Evolutionary conservation across 495 filamentous ascomycete genomes (phyloP).

Genomic region (Bryoglossum gracile): DNA sequence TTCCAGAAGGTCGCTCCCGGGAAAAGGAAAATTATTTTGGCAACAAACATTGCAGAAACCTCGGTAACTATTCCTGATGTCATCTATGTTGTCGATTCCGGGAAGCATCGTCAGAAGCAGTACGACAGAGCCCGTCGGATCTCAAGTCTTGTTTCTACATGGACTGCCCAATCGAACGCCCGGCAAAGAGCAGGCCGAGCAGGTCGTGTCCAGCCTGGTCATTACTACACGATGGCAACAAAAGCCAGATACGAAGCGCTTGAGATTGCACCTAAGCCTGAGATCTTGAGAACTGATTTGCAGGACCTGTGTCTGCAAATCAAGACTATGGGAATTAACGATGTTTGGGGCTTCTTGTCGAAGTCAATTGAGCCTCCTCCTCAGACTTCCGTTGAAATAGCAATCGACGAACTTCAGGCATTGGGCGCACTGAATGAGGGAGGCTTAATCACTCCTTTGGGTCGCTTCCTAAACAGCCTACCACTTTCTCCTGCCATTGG

Average conservation of each 20-base stretch:
- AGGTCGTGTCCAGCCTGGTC: constrained; percentile 79
- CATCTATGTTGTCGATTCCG: constrained; percentile 80
- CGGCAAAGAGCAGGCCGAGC: constrained; percentile 88
- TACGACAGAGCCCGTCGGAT: constrained; percentile 73
- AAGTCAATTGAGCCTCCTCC: constrained; percentile 48
- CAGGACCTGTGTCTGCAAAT: constrained; percentile 87
- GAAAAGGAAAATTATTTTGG: constrained; percentile 78
- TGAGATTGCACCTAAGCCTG: constrained; percentile 63
- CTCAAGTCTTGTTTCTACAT: constrained; percentile 78
- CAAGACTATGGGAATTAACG: constrained; percentile 53
- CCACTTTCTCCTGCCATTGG: constrained; percentile 44
- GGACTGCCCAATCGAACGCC: constrained; percentile 84
- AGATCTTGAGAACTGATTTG: constrained; percentile 84
- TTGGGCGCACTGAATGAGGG: constrained; percentile 43
- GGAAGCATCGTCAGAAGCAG: constrained; percentile 85
- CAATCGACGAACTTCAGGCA: constrained; percentile 37
- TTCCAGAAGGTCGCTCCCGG: constrained; percentile 71
- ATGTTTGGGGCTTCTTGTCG: constrained; percentile 43
- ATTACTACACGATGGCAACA: constrained; percentile 84
- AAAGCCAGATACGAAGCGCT: constrained; percentile 69
- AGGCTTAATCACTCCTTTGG: constrained; percentile 47
- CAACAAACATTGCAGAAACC: constrained; percentile 95
- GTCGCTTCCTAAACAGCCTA: constrained; percentile 39
- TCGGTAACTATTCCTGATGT: constrained; percentile 93
- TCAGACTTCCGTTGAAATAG: constrained; percentile 33